These are phyloP conservation scores for Bonia amplexicaulis DNA, from an alignment of 176 grass and related monocot genomes.

Conservation along the genomic window DNA sequence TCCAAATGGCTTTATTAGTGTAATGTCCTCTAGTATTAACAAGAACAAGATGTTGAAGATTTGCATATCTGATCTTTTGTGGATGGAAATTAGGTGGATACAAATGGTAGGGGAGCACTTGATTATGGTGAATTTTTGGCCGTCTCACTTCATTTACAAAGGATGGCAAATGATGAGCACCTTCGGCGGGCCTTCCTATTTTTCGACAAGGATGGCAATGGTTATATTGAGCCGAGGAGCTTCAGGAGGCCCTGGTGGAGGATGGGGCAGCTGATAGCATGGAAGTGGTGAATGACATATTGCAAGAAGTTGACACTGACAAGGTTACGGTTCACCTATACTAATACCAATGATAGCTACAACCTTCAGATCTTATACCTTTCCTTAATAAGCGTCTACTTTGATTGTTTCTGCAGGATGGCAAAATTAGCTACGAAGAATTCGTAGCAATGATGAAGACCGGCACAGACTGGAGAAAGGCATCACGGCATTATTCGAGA, in stretches of 20 bases:
- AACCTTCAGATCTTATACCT: not conserved
- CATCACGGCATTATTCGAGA: constrained; percentile 78
- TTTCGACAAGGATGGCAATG: constrained; percentile 74
- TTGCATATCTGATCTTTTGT: constrained; percentile 7
- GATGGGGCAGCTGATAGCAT: constrained; percentile 53
- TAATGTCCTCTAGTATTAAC: not conserved
- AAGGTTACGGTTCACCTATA: constrained; percentile 47
- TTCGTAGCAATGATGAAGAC: constrained; percentile 91
- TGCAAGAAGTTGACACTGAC: constrained; percentile 79
- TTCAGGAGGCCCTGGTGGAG: constrained; percentile 55
- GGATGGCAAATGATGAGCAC: constrained; percentile 82
- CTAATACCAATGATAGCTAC: not conserved
- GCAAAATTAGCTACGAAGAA: constrained; percentile 79
- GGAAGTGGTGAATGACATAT: constrained; percentile 70
- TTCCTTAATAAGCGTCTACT: not conserved
- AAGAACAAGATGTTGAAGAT: not conserved
- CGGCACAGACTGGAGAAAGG: constrained; percentile 90
- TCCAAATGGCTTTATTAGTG: not conserved
- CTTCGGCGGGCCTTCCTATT: constrained; percentile 71
- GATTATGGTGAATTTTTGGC: constrained; percentile 94
- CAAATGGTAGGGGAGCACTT: constrained; percentile 59
- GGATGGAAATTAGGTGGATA: constrained; percentile 57
- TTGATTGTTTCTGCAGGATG: constrained; percentile 54
- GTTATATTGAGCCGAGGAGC: constrained; percentile 80
- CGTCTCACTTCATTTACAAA: constrained; percentile 80